These are phyloP conservation scores for Solanum chilense DNA, from an alignment of 257 asterid species.

Conservation along the genomic window DNA sequence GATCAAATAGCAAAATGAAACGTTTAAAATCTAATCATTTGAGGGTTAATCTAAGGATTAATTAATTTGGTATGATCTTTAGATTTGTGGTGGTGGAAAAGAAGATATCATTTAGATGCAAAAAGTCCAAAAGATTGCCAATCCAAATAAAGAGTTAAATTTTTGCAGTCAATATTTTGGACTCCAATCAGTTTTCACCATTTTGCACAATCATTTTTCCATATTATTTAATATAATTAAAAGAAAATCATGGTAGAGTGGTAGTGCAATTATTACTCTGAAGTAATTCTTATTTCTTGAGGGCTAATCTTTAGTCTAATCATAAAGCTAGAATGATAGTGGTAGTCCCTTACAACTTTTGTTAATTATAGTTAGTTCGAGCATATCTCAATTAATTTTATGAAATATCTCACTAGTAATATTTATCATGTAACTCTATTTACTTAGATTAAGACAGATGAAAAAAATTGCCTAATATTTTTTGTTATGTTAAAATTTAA, in stretches of 20 bases:
- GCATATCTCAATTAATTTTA: too few relatives aligned
- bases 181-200: background rate
- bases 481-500: too few relatives aligned
- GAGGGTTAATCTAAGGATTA: background rate
- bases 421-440: too few relatives aligned
- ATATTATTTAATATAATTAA: background rate
- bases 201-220: background rate
- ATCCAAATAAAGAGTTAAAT: background rate
- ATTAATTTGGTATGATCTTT: background rate
- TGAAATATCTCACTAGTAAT: rapidly evolving
- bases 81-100: background rate
- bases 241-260: background rate
- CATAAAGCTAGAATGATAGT: background rate
- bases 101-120: background rate
- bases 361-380: too few relatives aligned
- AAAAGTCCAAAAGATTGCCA: background rate
- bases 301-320: background rate
- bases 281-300: background rate
- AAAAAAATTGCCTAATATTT: rapidly evolving
- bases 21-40: background rate
- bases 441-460: too few relatives aligned
- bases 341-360: too few relatives aligned
- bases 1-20: background rate
- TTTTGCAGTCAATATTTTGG: background rate
- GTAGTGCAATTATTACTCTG: background rate